Conservation (phyloP, 1,284 basidiomycete species). For the Tremellales sp. region DNA sequence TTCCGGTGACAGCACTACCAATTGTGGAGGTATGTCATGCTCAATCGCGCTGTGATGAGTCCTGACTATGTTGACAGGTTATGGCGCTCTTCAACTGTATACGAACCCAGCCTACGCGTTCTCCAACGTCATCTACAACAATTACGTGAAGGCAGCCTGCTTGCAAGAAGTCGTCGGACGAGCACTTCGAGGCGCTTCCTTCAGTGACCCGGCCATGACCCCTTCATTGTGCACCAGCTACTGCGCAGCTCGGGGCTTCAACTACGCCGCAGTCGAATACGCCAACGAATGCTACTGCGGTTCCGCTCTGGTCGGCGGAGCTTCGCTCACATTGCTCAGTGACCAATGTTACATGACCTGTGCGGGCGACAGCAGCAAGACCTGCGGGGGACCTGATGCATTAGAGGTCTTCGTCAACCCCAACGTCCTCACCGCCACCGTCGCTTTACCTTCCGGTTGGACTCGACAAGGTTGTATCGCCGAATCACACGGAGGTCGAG, state of each 20-base stretch:
- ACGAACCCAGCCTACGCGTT: slow-evolving; percentile 11
- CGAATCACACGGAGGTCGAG: slow-evolving; percentile 19
- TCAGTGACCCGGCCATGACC: slow-evolving; percentile 14
- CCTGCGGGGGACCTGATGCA: slow-evolving; percentile 28
- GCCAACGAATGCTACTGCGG: slow-evolving; percentile 32
- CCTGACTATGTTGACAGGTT: no score
- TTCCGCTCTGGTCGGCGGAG: slow-evolving; percentile 18
- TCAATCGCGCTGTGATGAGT: no score
- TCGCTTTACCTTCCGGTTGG: slow-evolving; percentile 24
- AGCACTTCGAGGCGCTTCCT: slow-evolving; percentile 13
- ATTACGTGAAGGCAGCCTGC: slow-evolving; percentile 9
- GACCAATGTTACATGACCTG: slow-evolving; percentile 29
- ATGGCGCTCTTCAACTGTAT: slow-evolving; percentile 14
- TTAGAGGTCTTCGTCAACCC: slow-evolving; percentile 20
- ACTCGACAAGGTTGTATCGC: slow-evolving; percentile 24
- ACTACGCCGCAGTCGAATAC: slow-evolving; percentile 19
- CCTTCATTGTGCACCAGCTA: slow-evolving; percentile 11
- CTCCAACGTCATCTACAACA: slow-evolving; percentile 9
- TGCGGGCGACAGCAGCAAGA: slow-evolving; percentile 20
- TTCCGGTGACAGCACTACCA: slow-evolving; percentile 3
- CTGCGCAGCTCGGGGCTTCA: slow-evolving; percentile 11
- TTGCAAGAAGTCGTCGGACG: slow-evolving; percentile 17
- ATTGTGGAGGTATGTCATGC: background rate
- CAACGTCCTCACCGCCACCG: slow-evolving; percentile 1
- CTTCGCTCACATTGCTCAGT: slow-evolving; percentile 14